Conservation (phyloP, 1,284 basidiomycete genomes). For the Cutaneotrichosporon dermatis region DNA sequence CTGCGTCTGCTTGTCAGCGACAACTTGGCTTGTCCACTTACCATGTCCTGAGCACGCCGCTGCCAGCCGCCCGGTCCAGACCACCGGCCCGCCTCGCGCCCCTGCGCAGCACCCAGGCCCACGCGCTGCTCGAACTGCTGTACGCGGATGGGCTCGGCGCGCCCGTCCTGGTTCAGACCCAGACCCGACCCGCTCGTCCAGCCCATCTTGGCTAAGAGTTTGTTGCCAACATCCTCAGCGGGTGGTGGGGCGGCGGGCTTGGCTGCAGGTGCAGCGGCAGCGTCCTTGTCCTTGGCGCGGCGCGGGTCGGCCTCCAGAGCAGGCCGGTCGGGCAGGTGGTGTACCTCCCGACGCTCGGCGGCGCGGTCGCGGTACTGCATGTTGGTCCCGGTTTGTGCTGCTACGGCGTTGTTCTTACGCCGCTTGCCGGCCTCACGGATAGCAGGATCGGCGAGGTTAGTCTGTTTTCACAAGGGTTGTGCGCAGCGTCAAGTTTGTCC, state of each 20-base stretch:
- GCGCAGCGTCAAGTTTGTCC: background rate
- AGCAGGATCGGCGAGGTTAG: conserved; percentile 68
- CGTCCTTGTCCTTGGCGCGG: conserved; percentile 54
- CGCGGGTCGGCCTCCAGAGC: conserved; percentile 49
- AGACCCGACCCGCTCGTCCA: conserved; percentile 87
- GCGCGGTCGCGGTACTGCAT: conserved; percentile 84
- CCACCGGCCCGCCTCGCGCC: conserved; percentile 72
- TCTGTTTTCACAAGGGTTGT: conserved; percentile 54
- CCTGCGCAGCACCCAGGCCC: conserved; percentile 82
- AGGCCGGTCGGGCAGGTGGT: conserved; percentile 83
- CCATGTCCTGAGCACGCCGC: conserved; percentile 38
- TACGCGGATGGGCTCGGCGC: conserved; percentile 79
- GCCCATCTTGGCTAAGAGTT: conserved; percentile 89
- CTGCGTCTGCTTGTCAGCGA: conserved; percentile 16
- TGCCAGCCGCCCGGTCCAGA: conserved; percentile 50
- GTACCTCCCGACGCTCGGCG: conserved; percentile 75
- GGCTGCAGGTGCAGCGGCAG: background rate
- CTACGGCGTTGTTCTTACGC: conserved; percentile 58
- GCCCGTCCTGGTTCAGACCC: conserved; percentile 70
- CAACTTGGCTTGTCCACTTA: conserved; percentile 15
- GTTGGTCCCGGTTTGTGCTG: conserved; percentile 19
- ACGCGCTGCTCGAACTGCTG: conserved; percentile 79
- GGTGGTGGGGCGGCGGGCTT: conserved; percentile 54
- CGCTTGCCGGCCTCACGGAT: conserved; percentile 67
- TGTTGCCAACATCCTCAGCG: conserved; percentile 77